A percentile compares a stretch with the other conserved stretches of the same genome.
These are phyloP conservation scores for Cyanodermella asteris DNA, from an alignment of 2,329 filamentous ascomycete genomes.

Conservation along the genomic window DNA sequence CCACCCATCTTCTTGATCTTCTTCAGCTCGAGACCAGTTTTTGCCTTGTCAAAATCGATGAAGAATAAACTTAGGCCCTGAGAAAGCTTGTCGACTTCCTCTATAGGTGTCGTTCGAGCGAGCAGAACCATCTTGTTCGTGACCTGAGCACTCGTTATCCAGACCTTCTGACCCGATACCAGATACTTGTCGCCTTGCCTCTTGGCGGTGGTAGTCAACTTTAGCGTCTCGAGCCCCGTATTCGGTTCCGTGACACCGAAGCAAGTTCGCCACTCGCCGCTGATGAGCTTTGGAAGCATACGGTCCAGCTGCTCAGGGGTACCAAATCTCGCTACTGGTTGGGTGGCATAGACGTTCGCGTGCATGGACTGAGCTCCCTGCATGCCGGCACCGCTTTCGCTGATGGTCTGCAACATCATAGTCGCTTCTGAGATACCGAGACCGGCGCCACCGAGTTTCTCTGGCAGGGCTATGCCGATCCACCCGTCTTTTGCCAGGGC, in stretches of 20 bases:
- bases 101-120: conserved; percentile 49
- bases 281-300: conserved; percentile 49
- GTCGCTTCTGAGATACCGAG: conserved; percentile 63
- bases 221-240: conserved; percentile 56
- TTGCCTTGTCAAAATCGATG: conserved; percentile 45
- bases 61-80: conserved; percentile 63
- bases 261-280: conserved; percentile 48
- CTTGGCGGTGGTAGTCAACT: conserved; percentile 42
- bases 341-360: conserved; percentile 53
- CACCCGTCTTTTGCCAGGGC: conserved; percentile 55
- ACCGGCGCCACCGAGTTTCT: conserved; percentile 50
- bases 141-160: conserved; percentile 72
- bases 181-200: conserved; percentile 39
- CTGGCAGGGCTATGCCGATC: conserved; percentile 61
- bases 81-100: conserved; percentile 46
- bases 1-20: conserved; percentile 74
- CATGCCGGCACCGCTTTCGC: conserved; percentile 61
- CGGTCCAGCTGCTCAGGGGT: conserved; percentile 38
- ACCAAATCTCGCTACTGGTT: conserved; percentile 48
- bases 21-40: conserved; percentile 41
- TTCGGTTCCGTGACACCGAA: conserved; percentile 43
- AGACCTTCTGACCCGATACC: conserved; percentile 64
- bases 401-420: conserved; percentile 71
- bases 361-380: conserved; percentile 43
- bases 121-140: conserved; percentile 67